Evolutionary conservation across 352 stramenopile species (phyloP).

Genomic region (Phytophthora foliorum): DNA sequence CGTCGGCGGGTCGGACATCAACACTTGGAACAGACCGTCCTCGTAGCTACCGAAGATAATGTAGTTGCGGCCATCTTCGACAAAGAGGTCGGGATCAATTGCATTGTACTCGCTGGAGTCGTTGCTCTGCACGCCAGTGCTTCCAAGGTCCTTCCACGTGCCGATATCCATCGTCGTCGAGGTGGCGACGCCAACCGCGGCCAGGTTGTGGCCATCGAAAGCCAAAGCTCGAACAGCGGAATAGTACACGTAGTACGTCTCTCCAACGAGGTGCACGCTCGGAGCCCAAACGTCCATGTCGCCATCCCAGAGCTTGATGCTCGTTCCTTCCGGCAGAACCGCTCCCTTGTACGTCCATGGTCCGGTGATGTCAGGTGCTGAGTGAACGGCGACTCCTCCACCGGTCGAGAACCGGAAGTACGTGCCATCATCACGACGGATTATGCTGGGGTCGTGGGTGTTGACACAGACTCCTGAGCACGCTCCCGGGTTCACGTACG

Average conservation of each 20-base stretch:
- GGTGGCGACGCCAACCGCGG: conserved; percentile 25
- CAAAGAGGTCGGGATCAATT: conserved; percentile 35
- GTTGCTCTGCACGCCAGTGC: conserved; percentile 26
- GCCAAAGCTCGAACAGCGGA: conserved; percentile 21
- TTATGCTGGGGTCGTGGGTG: conserved; percentile 40
- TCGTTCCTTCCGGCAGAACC: conserved; percentile 34
- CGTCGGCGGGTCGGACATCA: conserved; percentile 22
- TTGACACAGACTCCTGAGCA: conserved; percentile 33
- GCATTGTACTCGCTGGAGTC: conserved; percentile 33
- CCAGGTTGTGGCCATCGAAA: conserved; percentile 34
- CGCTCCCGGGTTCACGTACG: conserved; percentile 17
- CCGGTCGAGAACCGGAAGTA: conserved; percentile 45
- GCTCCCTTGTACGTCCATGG: conserved; percentile 36
- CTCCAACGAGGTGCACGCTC: conserved; percentile 27
- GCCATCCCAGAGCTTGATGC: conserved; percentile 37
- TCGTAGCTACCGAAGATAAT: conserved; percentile 40
- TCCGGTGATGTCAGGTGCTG: conserved; percentile 18
- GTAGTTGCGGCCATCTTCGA: conserved; percentile 23
- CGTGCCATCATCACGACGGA: conserved; percentile 32
- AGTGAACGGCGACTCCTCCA: conserved; percentile 27
- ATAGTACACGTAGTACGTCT: conserved; percentile 44
- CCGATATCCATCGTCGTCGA: conserved; percentile 32
- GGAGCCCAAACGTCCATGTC: conserved; percentile 34
- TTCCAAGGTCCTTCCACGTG: conserved; percentile 33
- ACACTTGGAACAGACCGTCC: conserved; percentile 24